Percentiles rank a stretch among this genome's conserved stretches.
These are phyloP conservation scores for Pugionium cornutum DNA, from an alignment of 345 rosid genomes.

Conservation along the genomic window DNA sequence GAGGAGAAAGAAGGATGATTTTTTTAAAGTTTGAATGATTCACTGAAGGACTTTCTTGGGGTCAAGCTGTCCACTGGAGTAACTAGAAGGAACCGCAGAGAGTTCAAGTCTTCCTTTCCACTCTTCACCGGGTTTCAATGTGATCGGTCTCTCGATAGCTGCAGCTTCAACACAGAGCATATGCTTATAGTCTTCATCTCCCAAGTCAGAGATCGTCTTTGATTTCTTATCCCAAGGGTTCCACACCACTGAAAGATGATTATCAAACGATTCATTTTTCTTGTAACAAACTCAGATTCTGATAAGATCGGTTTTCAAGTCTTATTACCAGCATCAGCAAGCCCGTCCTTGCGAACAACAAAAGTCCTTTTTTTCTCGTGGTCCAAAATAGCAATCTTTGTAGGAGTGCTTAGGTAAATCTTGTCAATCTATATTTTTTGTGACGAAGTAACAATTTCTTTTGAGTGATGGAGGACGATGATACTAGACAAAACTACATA, in stretches of 20 bases:
- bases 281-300: no score
- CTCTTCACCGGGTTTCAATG: constrained; percentile 89
- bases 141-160: constrained; percentile 74
- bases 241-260: constrained; percentile 76
- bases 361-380: constrained; percentile 95
- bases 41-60: constrained; percentile 68
- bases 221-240: constrained; percentile 97
- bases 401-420: constrained; percentile 81
- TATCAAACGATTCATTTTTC: constrained; percentile 6
- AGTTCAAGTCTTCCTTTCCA: constrained; percentile 94
- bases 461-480: background rate
- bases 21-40: constrained; percentile 35
- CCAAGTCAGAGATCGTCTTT: constrained; percentile 81
- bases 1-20: background rate
- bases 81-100: constrained; percentile 90
- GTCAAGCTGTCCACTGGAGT: constrained; percentile 94
- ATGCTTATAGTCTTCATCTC: constrained; percentile 89
- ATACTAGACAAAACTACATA: constrained; percentile 7
- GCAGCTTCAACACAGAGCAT: constrained; percentile 96
- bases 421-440: constrained; percentile 59
- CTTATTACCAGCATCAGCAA: constrained; percentile 90
- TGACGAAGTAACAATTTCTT: constrained; percentile 11
- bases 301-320: background rate
- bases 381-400: constrained; percentile 89
- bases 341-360: constrained; percentile 88